These are phyloP conservation scores for Annona cherimola DNA, from an alignment of 164 flowering plant species.

Conservation along the genomic window DNA sequence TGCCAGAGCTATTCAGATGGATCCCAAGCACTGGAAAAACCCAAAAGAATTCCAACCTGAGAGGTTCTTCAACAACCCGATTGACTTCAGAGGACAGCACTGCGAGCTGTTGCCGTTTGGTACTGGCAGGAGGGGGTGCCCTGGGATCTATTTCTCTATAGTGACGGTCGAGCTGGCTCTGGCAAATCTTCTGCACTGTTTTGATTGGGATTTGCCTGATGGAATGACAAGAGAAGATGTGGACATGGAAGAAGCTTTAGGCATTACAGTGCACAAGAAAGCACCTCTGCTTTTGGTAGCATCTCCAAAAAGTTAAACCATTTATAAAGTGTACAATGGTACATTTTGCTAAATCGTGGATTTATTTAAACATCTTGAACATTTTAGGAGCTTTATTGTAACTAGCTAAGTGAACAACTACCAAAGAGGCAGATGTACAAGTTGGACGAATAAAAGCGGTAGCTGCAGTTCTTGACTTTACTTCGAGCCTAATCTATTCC, in stretches of 20 bases:
- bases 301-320: too few species aligned
- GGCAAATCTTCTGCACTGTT: slow-evolving; percentile 3
- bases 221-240: background rate
- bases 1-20: background rate
- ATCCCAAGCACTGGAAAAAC: slow-evolving; percentile 4
- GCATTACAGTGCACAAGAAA: background rate
- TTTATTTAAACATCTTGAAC: too few species aligned
- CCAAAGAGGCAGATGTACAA: too few species aligned
- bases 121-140: slow-evolving; percentile 1
- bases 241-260: slow-evolving; percentile 4
- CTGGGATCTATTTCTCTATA: background rate
- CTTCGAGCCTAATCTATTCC: too few species aligned
- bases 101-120: slow-evolving; percentile 6
- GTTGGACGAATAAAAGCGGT: too few species aligned
- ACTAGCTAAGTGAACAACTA: too few species aligned
- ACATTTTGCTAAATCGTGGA: too few species aligned
- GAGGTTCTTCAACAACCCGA: background rate
- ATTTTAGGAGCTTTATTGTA: too few species aligned
- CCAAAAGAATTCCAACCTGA: slow-evolving; percentile 3
- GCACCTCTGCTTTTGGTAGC: background rate
- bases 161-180: background rate
- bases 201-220: slow-evolving; percentile 4
- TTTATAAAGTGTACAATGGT: too few species aligned
- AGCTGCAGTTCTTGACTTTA: too few species aligned
- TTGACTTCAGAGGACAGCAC: slow-evolving; percentile 1